phyloP scores from a whole-genome alignment of 192 early-diverging fungal genomes.

The Coemansia brasiliensis region DNA sequence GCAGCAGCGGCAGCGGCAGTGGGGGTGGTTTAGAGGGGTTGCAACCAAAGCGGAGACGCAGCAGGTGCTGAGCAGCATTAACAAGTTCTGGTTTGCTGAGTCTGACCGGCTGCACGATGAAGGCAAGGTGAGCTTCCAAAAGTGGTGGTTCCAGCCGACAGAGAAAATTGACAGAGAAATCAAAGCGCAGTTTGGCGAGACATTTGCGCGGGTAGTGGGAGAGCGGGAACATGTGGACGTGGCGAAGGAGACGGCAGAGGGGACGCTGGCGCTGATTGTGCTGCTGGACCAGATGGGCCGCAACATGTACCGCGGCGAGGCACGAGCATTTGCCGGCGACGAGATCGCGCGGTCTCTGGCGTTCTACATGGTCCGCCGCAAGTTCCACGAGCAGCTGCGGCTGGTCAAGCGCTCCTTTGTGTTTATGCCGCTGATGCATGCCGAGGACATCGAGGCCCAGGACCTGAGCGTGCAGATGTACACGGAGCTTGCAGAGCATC shows the following conservation, averaged over 20 bases:
- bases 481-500: slow-evolving; percentile 42
- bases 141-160: slow-evolving; percentile 52
- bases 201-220: slow-evolving; percentile 13
- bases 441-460: slow-evolving; percentile 63
- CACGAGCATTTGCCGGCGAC: slow-evolving; percentile 59
- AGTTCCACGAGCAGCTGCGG: slow-evolving; percentile 55
- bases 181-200: slow-evolving; percentile 19
- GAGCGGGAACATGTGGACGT: slow-evolving; percentile 35
- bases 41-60: slow-evolving; percentile 39
- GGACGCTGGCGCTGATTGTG: slow-evolving; percentile 53
- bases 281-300: slow-evolving; percentile 66
- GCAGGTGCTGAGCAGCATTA: slow-evolving; percentile 34
- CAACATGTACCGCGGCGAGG: slow-evolving; percentile 62
- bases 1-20: too few relatives aligned
- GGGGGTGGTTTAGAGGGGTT: neutral
- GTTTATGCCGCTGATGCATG: slow-evolving; percentile 65
- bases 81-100: slow-evolving; percentile 50
- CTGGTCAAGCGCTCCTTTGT: slow-evolving; percentile 57
- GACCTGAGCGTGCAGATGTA: slow-evolving; percentile 56
- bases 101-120: slow-evolving; percentile 43
- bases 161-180: slow-evolving; percentile 37
- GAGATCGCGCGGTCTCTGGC: slow-evolving; percentile 56
- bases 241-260: slow-evolving; percentile 42
- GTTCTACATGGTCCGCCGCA: slow-evolving; percentile 51
- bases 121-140: slow-evolving; percentile 45